Base-by-base conservation (phyloP, 306 rosid species). In the Castanopsis chinensis region DNA sequence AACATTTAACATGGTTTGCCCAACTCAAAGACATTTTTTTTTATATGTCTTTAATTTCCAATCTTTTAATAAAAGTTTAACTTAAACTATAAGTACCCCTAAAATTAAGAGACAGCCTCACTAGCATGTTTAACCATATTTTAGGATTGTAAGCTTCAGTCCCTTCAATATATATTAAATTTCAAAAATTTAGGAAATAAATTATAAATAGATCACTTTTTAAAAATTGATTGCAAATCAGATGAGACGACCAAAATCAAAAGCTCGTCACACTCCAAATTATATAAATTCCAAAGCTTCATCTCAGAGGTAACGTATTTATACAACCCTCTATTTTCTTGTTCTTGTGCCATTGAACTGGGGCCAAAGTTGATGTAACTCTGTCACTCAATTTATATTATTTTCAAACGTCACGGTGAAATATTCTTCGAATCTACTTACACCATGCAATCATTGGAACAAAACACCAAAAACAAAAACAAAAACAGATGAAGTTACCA, bases 401-500 rank as follows among this genome's bases (percentile, higher is more conserved):
- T 74, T 74, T 78, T 60, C 67, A 75, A 33, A 6, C 17, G 20
- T 52, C 27, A 30, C 6, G 70, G 21, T 43, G 21, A 21, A 45
- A 73, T 61, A 73, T 60, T 30, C 71, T 27, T 63, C 8, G n/a
- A 57, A 59, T 56, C 59, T 25, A 59, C 10, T 37, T 19, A 45
- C 61, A 64, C 52, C 54, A 63, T 28, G 55, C 80, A 49, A 69
- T 51, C 25, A 32, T n/a, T 5, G 69, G 23, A 68, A 83, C 21
- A 59, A 69, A 49, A 74, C 20, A 77, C 25, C 43, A 6, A 37
- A 52, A 56, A 37, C 37, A 30, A 70, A 80, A 35, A 35, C 3
- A 63, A 52, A 69, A 72, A 69, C 76, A 41, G 68, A 76, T 32
- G 25, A 78, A 78, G 72, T 65, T n/a, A 43, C 69, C 83, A 95